Base-by-base conservation (phyloP, 768 basidiomycete species). In the Krasilnikovozyma curviuscula region DNA sequence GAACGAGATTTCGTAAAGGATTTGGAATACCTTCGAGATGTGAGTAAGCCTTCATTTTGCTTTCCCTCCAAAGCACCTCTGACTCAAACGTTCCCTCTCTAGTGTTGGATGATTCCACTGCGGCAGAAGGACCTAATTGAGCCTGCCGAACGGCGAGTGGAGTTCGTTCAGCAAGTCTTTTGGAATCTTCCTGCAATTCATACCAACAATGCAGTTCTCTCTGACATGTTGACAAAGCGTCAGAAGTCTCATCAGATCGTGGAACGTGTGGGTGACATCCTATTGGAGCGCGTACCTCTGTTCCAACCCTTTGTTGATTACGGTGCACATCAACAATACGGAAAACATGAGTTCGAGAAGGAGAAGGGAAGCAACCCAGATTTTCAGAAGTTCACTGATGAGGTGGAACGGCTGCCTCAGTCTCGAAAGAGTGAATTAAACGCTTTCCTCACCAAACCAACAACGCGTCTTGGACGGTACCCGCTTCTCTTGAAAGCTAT, bases 321-420 rank as follows among this genome's bases (percentile, higher is more conserved):
- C 59, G 93, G 91, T 37, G 78, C 86, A 8, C 91, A 97, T 61
- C 93, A 98, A 64, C 68, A 95, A 48, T 95, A 91, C 60, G 93
- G 93, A 12, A 98, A 97, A 66, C 95, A 85, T 62, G 89, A 95
- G 67, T 97, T 98, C 63, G 93, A 98, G 70, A 91, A 84, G 71
- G 93, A 97, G 71, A 97, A 95, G 70, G 78, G 73, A 47, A 73
- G 78, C 43, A 98, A 98, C 66, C 75, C 81, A 5, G 81, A 77
- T 12, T 98, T 98, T 67, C 81, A 85, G 44, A 76, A 77, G 51
- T 98, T 97, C 63, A 93, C 97, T 27, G 93, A 97, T 71, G 70
- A 76, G 55, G 83, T 82, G 2, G 93, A 98, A 62, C 80, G 93
- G 18, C 69, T 82, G 18, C 89, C 89, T 0, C 88, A 93, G 62